phyloP scores from a whole-genome alignment of 208 protist genomes.

The Crithidia brevicula region DNA sequence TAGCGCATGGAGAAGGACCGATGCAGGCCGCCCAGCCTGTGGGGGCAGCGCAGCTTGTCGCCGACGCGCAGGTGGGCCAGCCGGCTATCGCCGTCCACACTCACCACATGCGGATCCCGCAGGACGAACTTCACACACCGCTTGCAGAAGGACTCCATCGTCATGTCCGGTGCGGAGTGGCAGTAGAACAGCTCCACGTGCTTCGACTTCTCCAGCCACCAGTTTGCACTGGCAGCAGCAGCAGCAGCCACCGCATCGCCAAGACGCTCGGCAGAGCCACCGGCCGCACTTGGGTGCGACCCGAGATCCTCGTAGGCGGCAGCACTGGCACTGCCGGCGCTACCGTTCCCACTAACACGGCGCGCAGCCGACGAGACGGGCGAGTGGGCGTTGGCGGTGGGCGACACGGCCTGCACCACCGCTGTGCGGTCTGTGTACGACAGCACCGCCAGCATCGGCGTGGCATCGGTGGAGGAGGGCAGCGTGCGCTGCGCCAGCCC shows the following conservation, averaged over 20 bases:
- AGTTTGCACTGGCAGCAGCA: constrained; percentile 24
- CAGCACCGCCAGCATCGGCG: constrained; percentile 44
- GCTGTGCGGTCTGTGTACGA: constrained; percentile 69
- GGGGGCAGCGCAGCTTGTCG: constrained; percentile 62
- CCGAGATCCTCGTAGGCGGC: neutral
- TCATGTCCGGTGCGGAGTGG: constrained; percentile 66
- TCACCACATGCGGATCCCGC: constrained; percentile 64
- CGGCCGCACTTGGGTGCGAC: neutral
- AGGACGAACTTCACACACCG: constrained; percentile 78
- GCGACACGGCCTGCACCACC: constrained; percentile 25
- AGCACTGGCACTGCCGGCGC: neutral
- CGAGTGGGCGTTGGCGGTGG: neutral
- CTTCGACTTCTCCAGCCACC: constrained; percentile 81
- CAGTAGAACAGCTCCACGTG: constrained; percentile 78
- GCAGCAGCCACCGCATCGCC: constrained; percentile 4
- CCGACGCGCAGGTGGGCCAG: constrained; percentile 61
- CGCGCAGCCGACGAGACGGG: constrained; percentile 3
- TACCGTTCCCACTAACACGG: neutral
- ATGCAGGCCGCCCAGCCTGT: constrained; percentile 57
- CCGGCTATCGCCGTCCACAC: constrained; percentile 71
- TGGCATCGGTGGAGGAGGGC: neutral
- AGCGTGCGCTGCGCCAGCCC: constrained; percentile 21
- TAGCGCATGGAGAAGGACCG: constrained; percentile 79
- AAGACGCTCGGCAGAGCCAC: neutral
- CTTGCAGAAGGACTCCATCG: constrained; percentile 69